Conservation (phyloP, 208 protist species). For the Acanthamoeba castellanii region DNA sequence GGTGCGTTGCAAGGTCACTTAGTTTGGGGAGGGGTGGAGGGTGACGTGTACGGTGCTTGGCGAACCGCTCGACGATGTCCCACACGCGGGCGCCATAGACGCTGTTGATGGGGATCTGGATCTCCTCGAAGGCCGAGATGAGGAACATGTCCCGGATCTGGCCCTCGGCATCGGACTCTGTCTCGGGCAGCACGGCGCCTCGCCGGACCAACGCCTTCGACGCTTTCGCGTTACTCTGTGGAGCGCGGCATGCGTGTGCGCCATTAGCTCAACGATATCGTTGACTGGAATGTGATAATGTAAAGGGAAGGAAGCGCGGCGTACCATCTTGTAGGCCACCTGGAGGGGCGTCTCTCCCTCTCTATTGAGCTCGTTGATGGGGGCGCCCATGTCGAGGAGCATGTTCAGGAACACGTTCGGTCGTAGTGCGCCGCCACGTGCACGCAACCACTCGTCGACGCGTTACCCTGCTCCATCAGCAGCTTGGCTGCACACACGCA, state of each 20-base stretch:
- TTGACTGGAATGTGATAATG: background rate
- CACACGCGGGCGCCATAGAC: conserved; percentile 36
- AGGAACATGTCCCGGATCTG: conserved; percentile 56
- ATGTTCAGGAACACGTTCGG: conserved; percentile 3
- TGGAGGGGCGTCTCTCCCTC: conserved; percentile 61
- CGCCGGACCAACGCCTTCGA: background rate
- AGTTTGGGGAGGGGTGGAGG: background rate
- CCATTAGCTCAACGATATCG: too few relatives aligned
- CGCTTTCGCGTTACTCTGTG: background rate
- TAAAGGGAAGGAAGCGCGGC: too few relatives aligned
- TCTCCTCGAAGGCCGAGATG: background rate
- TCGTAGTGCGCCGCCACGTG: conserved; percentile 44
- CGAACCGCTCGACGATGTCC: conserved; percentile 48
- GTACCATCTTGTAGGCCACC: conserved; percentile 48
- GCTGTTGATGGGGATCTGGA: conserved; percentile 24
- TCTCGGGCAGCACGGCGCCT: background rate
- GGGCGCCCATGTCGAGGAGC: conserved; percentile 10
- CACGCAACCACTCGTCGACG: background rate
- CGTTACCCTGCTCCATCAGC: conserved; percentile 44
- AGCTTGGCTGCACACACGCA: conserved; percentile 17
- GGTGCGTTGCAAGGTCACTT: background rate
- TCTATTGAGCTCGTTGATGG: conserved; percentile 46
- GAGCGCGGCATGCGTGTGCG: too few relatives aligned
- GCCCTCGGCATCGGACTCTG: background rate
- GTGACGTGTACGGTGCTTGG: conserved; percentile 19